Evolutionary conservation across 2,329 filamentous ascomycete species (phyloP), one percentile per base, ranked within the genome.

Genomic region (Zarea fungicola): DNA sequence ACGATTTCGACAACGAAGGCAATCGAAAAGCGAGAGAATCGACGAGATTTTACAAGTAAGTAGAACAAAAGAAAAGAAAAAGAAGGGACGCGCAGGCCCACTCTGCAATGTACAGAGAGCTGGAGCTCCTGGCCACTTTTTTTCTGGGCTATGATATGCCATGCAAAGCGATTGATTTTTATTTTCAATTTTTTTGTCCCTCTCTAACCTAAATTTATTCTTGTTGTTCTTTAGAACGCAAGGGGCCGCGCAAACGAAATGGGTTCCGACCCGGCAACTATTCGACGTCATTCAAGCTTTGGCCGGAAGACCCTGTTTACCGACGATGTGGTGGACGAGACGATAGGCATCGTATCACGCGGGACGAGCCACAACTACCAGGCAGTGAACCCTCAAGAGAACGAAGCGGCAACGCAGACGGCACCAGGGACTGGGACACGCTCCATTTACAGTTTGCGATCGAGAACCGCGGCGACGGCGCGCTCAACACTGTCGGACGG

Each of bases 31-130:
- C 51, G 68, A 69, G 48, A 71, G 71, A 45, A 65, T 76, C 54
- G 65, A 67, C 52, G 67, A 68, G 50, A 74, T 76, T 48, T 65
- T 76, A 49, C 67, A 76, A 67, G 73, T 75, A 60, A 58, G 69
- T 44, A n/a, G n/a, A n/a, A n/a, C n/a, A n/a, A n/a, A n/a, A 29
- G 37, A 26, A 18, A 29, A 14, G 21, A 14, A 26, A 39, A 29
- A 10, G n/a, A n/a, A n/a, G n/a, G n/a, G n/a, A n/a, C n/a, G n/a
- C n/a, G n/a, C n/a, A n/a, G n/a, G n/a, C n/a, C n/a, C n/a, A n/a
- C n/a, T n/a, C n/a, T n/a, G n/a, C n/a, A n/a, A n/a, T n/a, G n/a
- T n/a, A n/a, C n/a, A n/a, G n/a, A n/a, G n/a, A n/a, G n/a, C n/a
- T n/a, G n/a, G n/a, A n/a, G n/a, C n/a, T n/a, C n/a, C n/a, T n/a